phyloP scores from a whole-genome alignment of 1,139 yeast genomes.

The Nakaseomyces sp. region DNA sequence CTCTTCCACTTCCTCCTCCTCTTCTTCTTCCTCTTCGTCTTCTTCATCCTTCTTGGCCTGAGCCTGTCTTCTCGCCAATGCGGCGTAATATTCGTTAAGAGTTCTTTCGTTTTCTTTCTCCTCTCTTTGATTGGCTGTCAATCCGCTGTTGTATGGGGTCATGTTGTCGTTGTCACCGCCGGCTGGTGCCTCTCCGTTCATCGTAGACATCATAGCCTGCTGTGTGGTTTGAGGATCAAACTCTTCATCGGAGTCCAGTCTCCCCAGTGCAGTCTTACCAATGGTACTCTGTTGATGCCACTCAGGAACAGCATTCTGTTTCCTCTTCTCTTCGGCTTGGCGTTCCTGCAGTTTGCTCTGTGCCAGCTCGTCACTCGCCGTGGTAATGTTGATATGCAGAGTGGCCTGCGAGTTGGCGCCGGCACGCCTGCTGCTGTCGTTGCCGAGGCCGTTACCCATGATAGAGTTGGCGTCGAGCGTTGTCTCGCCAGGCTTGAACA shows the following conservation, averaged over 20 bases:
- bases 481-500: slow-evolving; percentile 35
- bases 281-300: slow-evolving; percentile 94
- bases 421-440: slow-evolving; percentile 34
- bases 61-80: slow-evolving; percentile 46
- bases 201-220: slow-evolving; percentile 15
- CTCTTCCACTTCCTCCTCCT: slow-evolving; percentile 19
- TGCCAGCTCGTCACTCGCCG: slow-evolving; percentile 69
- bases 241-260: slow-evolving; percentile 39
- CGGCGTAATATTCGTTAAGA: slow-evolving; percentile 51
- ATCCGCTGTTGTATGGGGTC: slow-evolving; percentile 11
- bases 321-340: slow-evolving; percentile 67
- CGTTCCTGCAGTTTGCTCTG: slow-evolving; percentile 56
- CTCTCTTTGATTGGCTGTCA: slow-evolving; percentile 32
- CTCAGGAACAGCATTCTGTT: slow-evolving; percentile 90
- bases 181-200: background rate
- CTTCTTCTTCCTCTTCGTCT: slow-evolving; percentile 37
- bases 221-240: slow-evolving; percentile 24
- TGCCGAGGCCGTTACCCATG: slow-evolving; percentile 29
- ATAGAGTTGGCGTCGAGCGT: slow-evolving; percentile 22
- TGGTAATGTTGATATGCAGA: slow-evolving; percentile 82
- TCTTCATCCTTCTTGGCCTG: slow-evolving; percentile 41
- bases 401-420: slow-evolving; percentile 48
- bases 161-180: slow-evolving; percentile 13
- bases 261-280: slow-evolving; percentile 51
- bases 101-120: slow-evolving; percentile 53